A percentile compares a stretch with the other conserved stretches of the same genome.
Conservation (phyloP, 1,139 yeast genomes). For the Chernovozyma sophiae-reginae region DNA sequence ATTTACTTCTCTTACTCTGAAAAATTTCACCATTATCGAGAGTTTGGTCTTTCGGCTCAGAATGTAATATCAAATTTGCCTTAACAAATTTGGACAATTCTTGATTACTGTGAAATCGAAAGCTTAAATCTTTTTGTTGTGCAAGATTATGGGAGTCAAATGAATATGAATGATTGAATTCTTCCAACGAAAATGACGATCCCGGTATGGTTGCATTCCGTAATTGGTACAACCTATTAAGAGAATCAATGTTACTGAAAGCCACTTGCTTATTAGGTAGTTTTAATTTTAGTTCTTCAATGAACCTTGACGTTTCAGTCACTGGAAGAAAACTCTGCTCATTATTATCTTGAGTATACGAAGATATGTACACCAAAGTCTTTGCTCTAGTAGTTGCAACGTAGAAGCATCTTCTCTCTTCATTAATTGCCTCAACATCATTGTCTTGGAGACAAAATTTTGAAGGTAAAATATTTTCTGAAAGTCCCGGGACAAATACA, state of each 20-base stretch:
- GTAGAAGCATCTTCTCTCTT: conserved; percentile 79
- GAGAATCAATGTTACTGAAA: conserved; percentile 13
- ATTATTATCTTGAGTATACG: conserved; percentile 24
- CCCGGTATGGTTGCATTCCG: conserved; percentile 7
- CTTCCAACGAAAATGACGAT: neutral
- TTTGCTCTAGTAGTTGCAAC: conserved; percentile 89
- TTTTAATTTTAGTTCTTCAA: conserved; percentile 12
- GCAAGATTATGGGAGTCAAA: neutral
- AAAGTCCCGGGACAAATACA: conserved; percentile 73
- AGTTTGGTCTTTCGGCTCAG: neutral
- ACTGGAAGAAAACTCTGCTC: conserved; percentile 21
- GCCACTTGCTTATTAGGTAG: conserved; percentile 14
- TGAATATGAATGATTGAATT: neutral
- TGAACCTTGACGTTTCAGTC: conserved; percentile 28
- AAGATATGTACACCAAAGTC: conserved; percentile 31
- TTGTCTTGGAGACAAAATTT: conserved; percentile 32
- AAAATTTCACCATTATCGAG: neutral
- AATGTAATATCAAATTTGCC: neutral
- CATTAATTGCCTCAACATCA: conserved; percentile 42
- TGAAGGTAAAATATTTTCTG: conserved; percentile 59
- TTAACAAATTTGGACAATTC: conserved; percentile 9
- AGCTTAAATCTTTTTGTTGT: neutral
- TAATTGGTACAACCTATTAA: conserved; percentile 17
- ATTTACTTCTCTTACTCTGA: neutral
- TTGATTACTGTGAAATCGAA: conserved; percentile 13